Conservation (phyloP, 352 stramenopile species). For the Blastocystis sp. region DNA sequence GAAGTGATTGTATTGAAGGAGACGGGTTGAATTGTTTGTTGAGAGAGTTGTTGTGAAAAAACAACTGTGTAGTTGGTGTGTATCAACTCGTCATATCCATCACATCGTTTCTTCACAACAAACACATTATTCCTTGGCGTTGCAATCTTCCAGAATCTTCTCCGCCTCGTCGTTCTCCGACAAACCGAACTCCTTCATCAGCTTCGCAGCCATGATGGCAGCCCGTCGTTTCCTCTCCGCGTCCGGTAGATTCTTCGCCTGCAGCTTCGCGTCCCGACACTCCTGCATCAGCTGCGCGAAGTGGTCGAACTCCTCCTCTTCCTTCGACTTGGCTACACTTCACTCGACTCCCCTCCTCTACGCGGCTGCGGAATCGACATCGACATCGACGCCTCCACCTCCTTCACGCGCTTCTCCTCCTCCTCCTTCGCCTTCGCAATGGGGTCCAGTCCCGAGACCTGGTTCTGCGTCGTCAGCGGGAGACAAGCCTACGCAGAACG, state of each 20-base stretch:
- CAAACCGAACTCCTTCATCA: conserved; percentile 28
- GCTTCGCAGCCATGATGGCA: conserved; percentile 19
- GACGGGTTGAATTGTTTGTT: neutral
- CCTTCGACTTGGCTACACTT: conserved; percentile 40
- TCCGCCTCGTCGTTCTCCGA: neutral
- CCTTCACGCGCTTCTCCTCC: conserved; percentile 12
- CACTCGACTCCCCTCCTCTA: neutral
- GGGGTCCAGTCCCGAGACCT: conserved; percentile 1
- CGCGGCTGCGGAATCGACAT: neutral
- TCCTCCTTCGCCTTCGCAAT: neutral
- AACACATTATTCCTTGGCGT: neutral
- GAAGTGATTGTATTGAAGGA: neutral
- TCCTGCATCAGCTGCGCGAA: conserved; percentile 17
- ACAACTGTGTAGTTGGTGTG: neutral
- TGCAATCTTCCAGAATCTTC: conserved; percentile 44
- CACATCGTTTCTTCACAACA: neutral
- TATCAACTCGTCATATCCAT: neutral
- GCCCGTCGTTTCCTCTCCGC: conserved; percentile 20
- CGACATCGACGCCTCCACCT: neutral
- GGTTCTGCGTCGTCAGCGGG: neutral
- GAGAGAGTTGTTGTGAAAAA: neutral
- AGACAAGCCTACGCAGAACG: neutral
- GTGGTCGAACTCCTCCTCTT: conserved; percentile 38
- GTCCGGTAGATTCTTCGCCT: conserved; percentile 12
- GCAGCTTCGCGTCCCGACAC: neutral